A percentile compares a stretch with the other conserved stretches of the same genome.
These are phyloP conservation scores for Durio zibethinus DNA, from an alignment of 345 rosid genomes.

Conservation along the genomic window DNA sequence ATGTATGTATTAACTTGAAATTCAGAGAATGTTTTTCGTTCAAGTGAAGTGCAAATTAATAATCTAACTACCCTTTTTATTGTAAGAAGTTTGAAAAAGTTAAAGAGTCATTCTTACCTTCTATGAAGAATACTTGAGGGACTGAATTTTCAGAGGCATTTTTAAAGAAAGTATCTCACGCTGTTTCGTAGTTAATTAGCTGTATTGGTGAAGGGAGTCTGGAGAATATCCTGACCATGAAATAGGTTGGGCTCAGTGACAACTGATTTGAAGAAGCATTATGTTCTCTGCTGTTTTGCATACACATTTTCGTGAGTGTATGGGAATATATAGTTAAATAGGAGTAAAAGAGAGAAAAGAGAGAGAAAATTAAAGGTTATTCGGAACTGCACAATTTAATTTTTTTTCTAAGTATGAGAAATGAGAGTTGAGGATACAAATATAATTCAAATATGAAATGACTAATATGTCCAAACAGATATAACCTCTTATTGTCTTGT, in stretches of 20 bases:
- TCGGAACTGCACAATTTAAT: neutral
- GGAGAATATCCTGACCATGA: neutral
- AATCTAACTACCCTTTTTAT: neutral
- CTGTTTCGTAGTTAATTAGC: neutral
- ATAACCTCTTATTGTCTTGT: neutral
- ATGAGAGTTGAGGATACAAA: neutral
- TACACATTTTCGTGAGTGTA: neutral
- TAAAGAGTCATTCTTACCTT: neutral
- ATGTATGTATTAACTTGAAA: neutral
- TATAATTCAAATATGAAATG: neutral
- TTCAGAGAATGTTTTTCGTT: neutral
- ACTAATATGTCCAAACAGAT: neutral
- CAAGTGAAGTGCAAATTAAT: neutral
- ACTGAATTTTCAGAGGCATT: neutral
- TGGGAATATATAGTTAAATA: neutral
- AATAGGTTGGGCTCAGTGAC: neutral
- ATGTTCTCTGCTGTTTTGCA: neutral
- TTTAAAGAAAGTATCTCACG: neutral
- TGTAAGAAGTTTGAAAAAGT: neutral
- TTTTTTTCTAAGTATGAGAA: too few species aligned
- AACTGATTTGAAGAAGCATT: neutral
- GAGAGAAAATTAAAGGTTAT: neutral
- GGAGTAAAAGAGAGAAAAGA: neutral
- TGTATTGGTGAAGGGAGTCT: neutral
- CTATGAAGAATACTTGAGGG: neutral